These are phyloP conservation scores for Amauroascus niger DNA, from an alignment of 2,329 filamentous ascomycete species.

Conservation along the genomic window DNA sequence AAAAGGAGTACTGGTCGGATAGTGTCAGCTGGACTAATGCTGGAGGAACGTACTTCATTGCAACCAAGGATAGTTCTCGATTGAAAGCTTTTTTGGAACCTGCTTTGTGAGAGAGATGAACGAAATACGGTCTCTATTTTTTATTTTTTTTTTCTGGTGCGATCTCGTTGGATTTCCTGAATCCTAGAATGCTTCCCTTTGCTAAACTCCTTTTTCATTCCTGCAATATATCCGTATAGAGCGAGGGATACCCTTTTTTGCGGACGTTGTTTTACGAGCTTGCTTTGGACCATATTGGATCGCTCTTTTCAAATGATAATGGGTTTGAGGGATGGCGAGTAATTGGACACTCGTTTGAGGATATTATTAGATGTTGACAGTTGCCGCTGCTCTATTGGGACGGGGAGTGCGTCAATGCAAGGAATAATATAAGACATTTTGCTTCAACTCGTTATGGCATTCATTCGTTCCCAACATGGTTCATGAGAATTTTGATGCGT, in stretches of 20 bases:
- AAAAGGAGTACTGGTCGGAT: constrained; percentile 57
- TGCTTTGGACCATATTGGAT: not conserved
- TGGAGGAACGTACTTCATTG: constrained; percentile 78
- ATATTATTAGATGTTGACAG: no score
- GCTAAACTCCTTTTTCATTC: not conserved
- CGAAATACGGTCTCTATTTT: not conserved
- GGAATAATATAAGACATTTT: not conserved
- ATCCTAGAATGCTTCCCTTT: not conserved
- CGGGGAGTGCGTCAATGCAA: not conserved
- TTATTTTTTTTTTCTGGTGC: not conserved
- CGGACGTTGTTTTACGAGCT: not conserved
- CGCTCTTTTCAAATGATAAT: not conserved
- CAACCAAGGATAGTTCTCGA: constrained; percentile 59
- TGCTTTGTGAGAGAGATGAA: not conserved
- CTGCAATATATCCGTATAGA: not conserved
- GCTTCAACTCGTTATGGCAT: not conserved
- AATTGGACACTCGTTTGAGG: no score
- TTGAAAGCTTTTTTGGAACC: constrained; percentile 38
- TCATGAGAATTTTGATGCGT: constrained; percentile 41
- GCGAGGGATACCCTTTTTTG: not conserved
- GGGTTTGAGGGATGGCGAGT: no score
- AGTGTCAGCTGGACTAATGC: constrained; percentile 85
- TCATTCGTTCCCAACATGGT: constrained; percentile 10
- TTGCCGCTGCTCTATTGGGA: not conserved
- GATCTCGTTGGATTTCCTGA: no score